Base-by-base conservation (phyloP, 257 asterid genomes). In the Fraxinus excelsior region DNA sequence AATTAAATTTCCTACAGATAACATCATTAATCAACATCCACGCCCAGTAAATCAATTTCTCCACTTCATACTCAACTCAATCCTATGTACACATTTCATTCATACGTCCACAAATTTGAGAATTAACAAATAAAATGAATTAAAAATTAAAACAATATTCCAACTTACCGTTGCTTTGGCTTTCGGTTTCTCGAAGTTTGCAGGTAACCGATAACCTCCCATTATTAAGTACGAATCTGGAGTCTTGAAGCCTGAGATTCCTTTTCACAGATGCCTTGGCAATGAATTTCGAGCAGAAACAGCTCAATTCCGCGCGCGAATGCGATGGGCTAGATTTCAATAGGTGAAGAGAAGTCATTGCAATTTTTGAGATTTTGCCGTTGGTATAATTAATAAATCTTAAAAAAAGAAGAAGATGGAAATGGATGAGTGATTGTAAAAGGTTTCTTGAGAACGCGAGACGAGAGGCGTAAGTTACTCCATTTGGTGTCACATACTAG, bases 261-360 rank as follows among this genome's bases (percentile, higher is more conserved):
- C 49, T 73, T 40, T 69, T 80, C 13, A 5, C 16, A 12, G 84
- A 79, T 16, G 79, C 62, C n/a, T 76, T 75, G 40, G 77, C 74
- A 68, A 67, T 70, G 64, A 81, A 74, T 25, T 84, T 40, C 49
- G 49, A 40, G 49, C 49, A 40, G 49, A 40, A 40, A 10, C 14
- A 10, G 16, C 49, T 40, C 49, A 40, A 40, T 40, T 11, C 12
- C 49, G 4, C 35, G 51, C 75, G 85, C 2, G 83, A 80, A 85
- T 84, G 78, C 10, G 89, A 84, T 6, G 85, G 91, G 32, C 76
- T 77, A 5, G 91, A 82, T 84, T 89, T 94, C 75, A 85, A 51
- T 70, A 92, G 82, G 87, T 89, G 96, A 65, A 90, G 77, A 77
- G 83, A 86, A 4, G 92, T 90, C 98, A 92, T 90, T 80, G 38